Evolutionary conservation across 2,329 filamentous ascomycete genomes (phyloP), one percentile per base, ranked within the genome.

Genomic region (Beauveria sp.): DNA sequence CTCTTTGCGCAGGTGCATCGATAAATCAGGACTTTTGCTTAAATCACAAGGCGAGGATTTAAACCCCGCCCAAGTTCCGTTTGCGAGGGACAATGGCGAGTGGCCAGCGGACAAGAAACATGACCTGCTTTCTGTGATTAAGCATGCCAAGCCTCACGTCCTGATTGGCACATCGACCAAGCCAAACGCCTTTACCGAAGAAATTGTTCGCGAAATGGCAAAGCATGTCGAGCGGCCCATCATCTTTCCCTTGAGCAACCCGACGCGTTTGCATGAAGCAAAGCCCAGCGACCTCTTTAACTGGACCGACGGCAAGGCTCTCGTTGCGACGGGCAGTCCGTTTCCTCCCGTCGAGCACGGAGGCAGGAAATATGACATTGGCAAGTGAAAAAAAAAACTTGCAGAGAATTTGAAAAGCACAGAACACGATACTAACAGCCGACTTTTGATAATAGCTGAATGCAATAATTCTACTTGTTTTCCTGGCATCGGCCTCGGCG

Each of bases 391-490:
- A 34, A 34, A 14, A 22, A 22, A 22, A 4, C 2, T 38, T 22
- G 18, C 6, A 20, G 20, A 38, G 9, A 3, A 3, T 5, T 12
- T 7, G 2, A n/a, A 10, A 38, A 14, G 18, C 3, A 22, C 3
- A 9, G 12, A 26, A 16, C 3, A 34, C 1, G 8, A 12, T 34
- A 16, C n/a, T 52, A 24, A 52, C 24, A 18, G 16, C 22, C 34
- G 12, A 16, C 8, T 4, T 20, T 5, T 22, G 1, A 38, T 14
- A 5, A 1, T 53, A 53, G 51, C 90, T 26, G 91, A 96, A 73
- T 96, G 92, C 76, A 96, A 96, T 76, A 96, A 96, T 75, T 89
- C 86, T 1, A 89, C 90, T 40, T 88, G 88, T 18, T 96, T 96
- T 73, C 91, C 91, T 0, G 91, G 91, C 0, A 93, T 96, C 63